Percentiles rank a stretch among this genome's conserved stretches.
These are phyloP conservation scores for Strobilomyces echinocephalus DNA, from an alignment of 768 basidiomycete species.

Conservation along the genomic window DNA sequence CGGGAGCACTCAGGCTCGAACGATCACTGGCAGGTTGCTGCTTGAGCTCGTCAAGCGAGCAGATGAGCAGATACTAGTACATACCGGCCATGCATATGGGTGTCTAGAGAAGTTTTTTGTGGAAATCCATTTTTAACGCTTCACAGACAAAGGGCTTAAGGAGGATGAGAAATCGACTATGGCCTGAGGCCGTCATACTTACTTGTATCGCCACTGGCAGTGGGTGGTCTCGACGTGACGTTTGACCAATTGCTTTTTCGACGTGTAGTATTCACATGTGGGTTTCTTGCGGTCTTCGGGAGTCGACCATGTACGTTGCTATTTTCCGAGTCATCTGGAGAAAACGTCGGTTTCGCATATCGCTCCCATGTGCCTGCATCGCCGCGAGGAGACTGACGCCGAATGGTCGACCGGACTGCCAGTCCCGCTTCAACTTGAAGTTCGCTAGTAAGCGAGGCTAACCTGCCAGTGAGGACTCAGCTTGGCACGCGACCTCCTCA, in stretches of 20 bases:
- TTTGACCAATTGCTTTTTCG: constrained; percentile 64
- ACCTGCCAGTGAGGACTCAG: too few relatives aligned
- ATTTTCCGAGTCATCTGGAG: constrained; percentile 34
- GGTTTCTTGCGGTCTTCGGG: constrained; percentile 29
- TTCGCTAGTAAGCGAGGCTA: too few relatives aligned
- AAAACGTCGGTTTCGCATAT: constrained; percentile 31
- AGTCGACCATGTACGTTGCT: constrained; percentile 40
- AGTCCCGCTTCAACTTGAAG: constrained; percentile 23
- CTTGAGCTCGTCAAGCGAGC: constrained; percentile 9
- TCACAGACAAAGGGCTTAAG: constrained; percentile 48
- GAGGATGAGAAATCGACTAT: constrained; percentile 12
- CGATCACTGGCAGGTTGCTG: neutral
- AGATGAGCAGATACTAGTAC: constrained; percentile 21
- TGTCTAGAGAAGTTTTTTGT: constrained; percentile 55
- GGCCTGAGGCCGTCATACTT: constrained; percentile 24
- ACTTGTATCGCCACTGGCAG: constrained; percentile 58
- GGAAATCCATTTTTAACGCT: constrained; percentile 49
- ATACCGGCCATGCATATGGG: constrained; percentile 53
- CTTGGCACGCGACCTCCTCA: too few relatives aligned
- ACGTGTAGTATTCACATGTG: constrained; percentile 39
- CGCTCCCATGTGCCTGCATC: constrained; percentile 32
- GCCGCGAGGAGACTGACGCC: constrained; percentile 25
- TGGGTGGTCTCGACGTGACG: constrained; percentile 64
- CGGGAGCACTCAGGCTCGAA: too few relatives aligned
- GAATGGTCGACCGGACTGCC: constrained; percentile 12